Base-by-base conservation (phyloP, 1,139 yeast genomes). In the Geotrichum australiense region DNA sequence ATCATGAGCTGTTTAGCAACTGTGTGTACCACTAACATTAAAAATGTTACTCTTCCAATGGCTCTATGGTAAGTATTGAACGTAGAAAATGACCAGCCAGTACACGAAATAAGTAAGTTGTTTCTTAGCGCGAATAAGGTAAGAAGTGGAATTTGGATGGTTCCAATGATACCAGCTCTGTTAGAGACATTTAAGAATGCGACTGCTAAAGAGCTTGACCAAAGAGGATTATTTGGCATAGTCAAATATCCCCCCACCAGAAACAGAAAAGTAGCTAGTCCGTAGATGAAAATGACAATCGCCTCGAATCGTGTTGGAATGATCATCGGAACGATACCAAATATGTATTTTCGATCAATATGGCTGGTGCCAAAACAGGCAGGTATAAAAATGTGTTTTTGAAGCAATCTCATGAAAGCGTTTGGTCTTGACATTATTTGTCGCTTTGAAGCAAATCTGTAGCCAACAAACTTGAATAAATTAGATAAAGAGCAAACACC, bases 241-340 rank as follows among this genome's bases (percentile, higher is more conserved):
- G 55, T 66, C 57, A 46, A 63, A 58, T 70, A 78, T 24, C 69
- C 64, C 25, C 68, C 59, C 12, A 67, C 59, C 44, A 65, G 49
- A 35, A 74, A 63, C 15, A 74, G 63, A 8, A 71, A 44, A 33
- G 70, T 65, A 45, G 79, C 58, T 2, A 68, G 54, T 10, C 73
- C 52, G 58, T 76, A 79, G 7, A 72, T 63, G 8, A 62, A 48
- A 15, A 80, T 61, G 34, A 75, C 62, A 5, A 75, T 47, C 0
- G 78, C 56, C 58, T 81, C 93, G 47, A 73, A 62, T 46, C 93
- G 68, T 0, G 87, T 74, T 0, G 94, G 94, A 10, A 79, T 36
- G 33, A 54, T 50, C 37, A 61, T 47, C 4, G 49, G 58, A 24
- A 59, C 41, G 25, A 37, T 32, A 55, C 56, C 29, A 55, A 48